These are phyloP conservation scores for Beauveria pseudobassiana DNA, from an alignment of 2,329 filamentous ascomycete genomes.

Conservation along the genomic window DNA sequence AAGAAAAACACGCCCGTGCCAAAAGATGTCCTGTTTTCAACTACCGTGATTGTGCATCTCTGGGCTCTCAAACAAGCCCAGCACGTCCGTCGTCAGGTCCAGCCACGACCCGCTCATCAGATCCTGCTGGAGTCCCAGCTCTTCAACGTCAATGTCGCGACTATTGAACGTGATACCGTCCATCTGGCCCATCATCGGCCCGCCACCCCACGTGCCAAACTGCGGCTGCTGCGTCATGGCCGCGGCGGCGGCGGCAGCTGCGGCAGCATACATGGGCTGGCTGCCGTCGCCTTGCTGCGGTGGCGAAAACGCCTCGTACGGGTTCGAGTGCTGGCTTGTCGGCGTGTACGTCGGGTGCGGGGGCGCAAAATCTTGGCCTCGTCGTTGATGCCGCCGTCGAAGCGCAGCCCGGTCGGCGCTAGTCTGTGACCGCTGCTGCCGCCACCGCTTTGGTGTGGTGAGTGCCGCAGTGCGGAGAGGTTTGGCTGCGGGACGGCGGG, in stretches of 20 bases:
- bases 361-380: slow-evolving; percentile 24
- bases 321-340: slow-evolving; percentile 33
- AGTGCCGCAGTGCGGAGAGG: slow-evolving; percentile 40
- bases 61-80: slow-evolving; percentile 45
- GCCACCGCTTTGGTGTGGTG: slow-evolving; percentile 26
- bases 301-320: slow-evolving; percentile 35
- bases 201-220: slow-evolving; percentile 22
- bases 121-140: slow-evolving; percentile 53
- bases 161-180: slow-evolving; percentile 64
- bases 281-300: slow-evolving; percentile 22
- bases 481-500: slow-evolving; percentile 42
- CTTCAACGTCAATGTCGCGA: slow-evolving; percentile 68
- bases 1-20: not conserved
- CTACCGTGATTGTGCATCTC: slow-evolving; percentile 20
- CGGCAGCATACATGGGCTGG: slow-evolving; percentile 21
- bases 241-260: slow-evolving; percentile 11
- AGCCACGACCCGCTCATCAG: slow-evolving; percentile 61
- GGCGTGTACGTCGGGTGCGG: slow-evolving; percentile 29
- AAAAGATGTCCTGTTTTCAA: not conserved
- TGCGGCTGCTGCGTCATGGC: slow-evolving; percentile 12
- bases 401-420: slow-evolving; percentile 15
- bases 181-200: slow-evolving; percentile 25
- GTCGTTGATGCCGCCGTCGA: slow-evolving; percentile 23
- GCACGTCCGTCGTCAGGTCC: slow-evolving; percentile 60
- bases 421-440: slow-evolving; percentile 17